phyloP scores from a whole-genome alignment of 305 asterid genomes.

The Rubia balearica region DNA sequence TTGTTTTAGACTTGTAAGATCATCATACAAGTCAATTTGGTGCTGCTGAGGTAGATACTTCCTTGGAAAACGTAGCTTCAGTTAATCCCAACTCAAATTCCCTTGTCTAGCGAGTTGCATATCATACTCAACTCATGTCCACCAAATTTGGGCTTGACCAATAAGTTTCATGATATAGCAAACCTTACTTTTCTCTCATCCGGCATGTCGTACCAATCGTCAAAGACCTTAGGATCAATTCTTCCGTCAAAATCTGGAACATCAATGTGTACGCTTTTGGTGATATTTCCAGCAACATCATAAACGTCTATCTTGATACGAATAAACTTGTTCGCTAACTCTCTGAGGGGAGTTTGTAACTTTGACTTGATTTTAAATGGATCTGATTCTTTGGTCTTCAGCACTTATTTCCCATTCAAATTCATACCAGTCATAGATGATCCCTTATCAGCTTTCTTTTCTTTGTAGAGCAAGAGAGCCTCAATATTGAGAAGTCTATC shows the following conservation, averaged over 20 bases:
- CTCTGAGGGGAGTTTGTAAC: neutral
- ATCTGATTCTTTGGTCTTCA: too few species aligned
- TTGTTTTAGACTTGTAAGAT: neutral
- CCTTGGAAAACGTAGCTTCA: neutral
- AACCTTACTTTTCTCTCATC: neutral
- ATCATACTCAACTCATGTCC: neutral
- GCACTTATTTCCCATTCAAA: too few species aligned
- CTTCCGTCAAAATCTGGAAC: neutral
- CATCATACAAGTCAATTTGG: neutral
- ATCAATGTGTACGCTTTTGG: neutral
- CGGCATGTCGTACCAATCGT: neutral
- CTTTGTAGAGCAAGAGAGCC: too few species aligned
- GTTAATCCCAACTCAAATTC: neutral
- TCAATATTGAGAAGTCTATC: too few species aligned
- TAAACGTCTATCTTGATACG: neutral
- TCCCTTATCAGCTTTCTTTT: too few species aligned
- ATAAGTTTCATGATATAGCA: neutral
- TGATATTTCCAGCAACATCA: neutral
- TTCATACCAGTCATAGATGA: too few species aligned
- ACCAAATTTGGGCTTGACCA: neutral
- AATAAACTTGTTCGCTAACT: neutral
- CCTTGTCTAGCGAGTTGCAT: neutral
- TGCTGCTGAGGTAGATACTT: neutral
- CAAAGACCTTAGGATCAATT: neutral
- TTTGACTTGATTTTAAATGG: neutral